These are phyloP conservation scores for Barnettozyma pratensis DNA, from an alignment of 805 yeast species.

Conservation along the genomic window DNA sequence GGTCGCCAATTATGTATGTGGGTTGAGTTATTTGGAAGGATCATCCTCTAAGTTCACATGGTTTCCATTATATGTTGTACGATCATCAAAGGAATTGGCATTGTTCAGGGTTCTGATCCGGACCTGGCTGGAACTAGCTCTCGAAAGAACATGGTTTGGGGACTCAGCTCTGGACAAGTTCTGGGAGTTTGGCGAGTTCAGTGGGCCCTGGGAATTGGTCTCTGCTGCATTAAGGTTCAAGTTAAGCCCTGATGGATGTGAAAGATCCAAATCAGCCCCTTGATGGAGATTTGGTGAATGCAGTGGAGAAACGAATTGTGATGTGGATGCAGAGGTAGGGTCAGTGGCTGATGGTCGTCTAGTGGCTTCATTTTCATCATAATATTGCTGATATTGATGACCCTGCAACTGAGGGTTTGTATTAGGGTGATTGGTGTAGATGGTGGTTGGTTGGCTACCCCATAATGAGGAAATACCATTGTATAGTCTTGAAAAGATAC, in stretches of 20 bases:
- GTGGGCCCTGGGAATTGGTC: constrained; percentile 4
- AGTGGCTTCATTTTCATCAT: constrained; percentile 1
- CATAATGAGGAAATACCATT: constrained; percentile 32
- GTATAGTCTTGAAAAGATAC: constrained; percentile 29
- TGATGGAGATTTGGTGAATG: constrained; percentile 16
- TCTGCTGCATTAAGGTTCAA: constrained; percentile 17
- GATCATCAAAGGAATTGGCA: constrained; percentile 28
- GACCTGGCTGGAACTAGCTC: constrained; percentile 13
- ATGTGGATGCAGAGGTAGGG: constrained; percentile 15
- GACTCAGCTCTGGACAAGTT: constrained; percentile 1
- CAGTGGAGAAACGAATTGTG: constrained; percentile 26
- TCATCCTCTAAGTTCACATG: constrained; percentile 49
- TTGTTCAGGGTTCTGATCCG: constrained; percentile 27
- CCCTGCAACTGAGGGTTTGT: neutral
- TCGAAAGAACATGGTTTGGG: constrained; percentile 8
- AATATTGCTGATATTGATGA: neutral
- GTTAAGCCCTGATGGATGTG: constrained; percentile 22
- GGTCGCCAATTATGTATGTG: no score
- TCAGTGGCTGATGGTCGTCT: constrained; percentile 7
- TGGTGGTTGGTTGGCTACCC: constrained; percentile 14
- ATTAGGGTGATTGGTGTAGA: neutral
- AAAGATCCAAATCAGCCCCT: constrained; percentile 6
- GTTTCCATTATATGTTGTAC: constrained; percentile 55
- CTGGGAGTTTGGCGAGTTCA: constrained; percentile 13
- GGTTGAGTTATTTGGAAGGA: neutral